These are phyloP conservation scores for Chlorella sp. DNA, from an alignment of 139 green algal species.

Conservation along the genomic window DNA sequence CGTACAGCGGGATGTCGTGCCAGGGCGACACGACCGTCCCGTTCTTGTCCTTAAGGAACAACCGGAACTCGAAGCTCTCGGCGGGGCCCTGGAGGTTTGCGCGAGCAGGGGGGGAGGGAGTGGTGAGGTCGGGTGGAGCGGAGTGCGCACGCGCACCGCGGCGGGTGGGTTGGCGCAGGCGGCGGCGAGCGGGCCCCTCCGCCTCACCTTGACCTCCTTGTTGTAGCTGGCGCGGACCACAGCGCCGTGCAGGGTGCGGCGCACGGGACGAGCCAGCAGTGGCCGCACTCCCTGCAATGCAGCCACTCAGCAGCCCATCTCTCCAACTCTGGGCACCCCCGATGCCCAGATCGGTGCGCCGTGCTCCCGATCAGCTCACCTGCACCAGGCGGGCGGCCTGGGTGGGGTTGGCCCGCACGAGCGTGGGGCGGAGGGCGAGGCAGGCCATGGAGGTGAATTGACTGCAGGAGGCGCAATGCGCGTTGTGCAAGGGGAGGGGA, in stretches of 20 bases:
- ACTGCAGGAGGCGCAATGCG: too few species aligned
- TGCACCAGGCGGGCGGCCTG: too few species aligned
- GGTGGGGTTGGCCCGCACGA: too few species aligned
- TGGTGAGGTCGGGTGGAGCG: background rate
- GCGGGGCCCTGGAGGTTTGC: slow-evolving; percentile 58
- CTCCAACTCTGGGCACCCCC: too few species aligned
- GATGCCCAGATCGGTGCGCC: too few species aligned
- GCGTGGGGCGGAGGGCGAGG: too few species aligned
- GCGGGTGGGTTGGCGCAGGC: background rate
- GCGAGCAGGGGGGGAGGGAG: background rate
- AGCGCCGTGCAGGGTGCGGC: slow-evolving; percentile 1
- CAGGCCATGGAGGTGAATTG: too few species aligned
- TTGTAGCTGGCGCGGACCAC: slow-evolving; percentile 26
- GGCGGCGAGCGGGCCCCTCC: background rate
- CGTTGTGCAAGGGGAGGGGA: too few species aligned
- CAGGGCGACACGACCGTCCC: slow-evolving; percentile 80
- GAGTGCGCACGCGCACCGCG: background rate
- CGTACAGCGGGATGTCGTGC: slow-evolving; percentile 97
- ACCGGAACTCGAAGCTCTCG: slow-evolving; percentile 81
- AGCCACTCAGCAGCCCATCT: too few species aligned
- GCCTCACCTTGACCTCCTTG: slow-evolving; percentile 23
- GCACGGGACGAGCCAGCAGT: background rate
- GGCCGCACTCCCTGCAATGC: background rate
- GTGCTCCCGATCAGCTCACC: too few species aligned
- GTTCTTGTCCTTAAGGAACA: slow-evolving; percentile 79